phyloP scores from a whole-genome alignment of 2,329 filamentous ascomycete species.

The Lithohypha guttulata region DNA sequence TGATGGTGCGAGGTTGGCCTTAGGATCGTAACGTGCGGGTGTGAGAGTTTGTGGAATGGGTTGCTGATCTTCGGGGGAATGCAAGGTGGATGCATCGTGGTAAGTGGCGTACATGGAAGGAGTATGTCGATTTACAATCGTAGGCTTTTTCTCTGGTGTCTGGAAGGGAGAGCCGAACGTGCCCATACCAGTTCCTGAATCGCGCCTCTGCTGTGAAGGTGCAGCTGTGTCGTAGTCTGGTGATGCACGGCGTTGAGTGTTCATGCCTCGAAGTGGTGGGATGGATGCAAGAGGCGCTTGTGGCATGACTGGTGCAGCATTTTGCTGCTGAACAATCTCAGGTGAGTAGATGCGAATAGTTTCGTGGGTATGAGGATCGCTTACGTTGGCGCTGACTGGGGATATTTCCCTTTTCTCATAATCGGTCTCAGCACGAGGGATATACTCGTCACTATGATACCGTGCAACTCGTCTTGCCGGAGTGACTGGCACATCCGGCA shows the following conservation, averaged over 20 bases:
- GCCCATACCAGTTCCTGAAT: conserved; percentile 3
- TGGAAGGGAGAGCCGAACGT: conserved; percentile 19
- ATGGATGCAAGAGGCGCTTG: conserved; percentile 10
- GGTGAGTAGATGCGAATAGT: conserved; percentile 39
- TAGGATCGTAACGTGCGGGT: conserved; percentile 16
- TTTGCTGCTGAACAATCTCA: conserved; percentile 18
- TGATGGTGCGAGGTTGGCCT: conserved; percentile 4
- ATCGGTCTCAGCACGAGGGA: conserved; percentile 13
- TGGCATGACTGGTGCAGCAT: conserved; percentile 1
- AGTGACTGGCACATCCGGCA: conserved; percentile 21
- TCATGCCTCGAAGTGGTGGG: conserved; percentile 17
- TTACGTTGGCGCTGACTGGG: conserved; percentile 11
- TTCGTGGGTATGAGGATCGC: conserved; percentile 28
- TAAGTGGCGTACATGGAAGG: conserved; percentile 4
- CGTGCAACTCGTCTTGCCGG: conserved; percentile 20
- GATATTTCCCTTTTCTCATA: conserved; percentile 20
- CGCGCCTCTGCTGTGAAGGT: not conserved
- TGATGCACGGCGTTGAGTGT: conserved; percentile 11
- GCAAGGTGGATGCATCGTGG: not conserved
- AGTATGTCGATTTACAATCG: not conserved
- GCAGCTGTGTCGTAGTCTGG: conserved; percentile 1
- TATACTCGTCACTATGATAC: conserved; percentile 23
- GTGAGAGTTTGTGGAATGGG: conserved; percentile 11
- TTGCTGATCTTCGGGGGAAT: conserved; percentile 6
- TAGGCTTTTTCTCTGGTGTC: conserved; percentile 14